phyloP scores from a whole-genome alignment of 208 protist species.

The Leishmania tropica region DNA sequence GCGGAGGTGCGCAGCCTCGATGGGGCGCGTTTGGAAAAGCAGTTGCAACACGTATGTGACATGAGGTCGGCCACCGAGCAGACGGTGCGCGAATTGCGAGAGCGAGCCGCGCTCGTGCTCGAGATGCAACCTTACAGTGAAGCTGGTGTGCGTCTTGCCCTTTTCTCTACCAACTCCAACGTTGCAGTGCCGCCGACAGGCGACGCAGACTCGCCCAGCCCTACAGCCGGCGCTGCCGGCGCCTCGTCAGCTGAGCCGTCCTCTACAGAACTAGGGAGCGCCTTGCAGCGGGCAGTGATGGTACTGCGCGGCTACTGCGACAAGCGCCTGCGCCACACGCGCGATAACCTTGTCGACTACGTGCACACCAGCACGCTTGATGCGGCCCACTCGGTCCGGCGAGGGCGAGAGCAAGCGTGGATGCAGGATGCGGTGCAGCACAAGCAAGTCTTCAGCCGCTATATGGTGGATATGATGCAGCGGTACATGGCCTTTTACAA shows the following conservation, averaged over 20 bases:
- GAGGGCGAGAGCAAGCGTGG: conserved; percentile 41
- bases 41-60: conserved; percentile 36
- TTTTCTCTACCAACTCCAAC: not conserved
- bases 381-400: conserved; percentile 46
- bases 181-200: not conserved
- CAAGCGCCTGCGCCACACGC: conserved; percentile 34
- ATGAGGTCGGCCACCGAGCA: conserved; percentile 11
- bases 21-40: conserved; percentile 36
- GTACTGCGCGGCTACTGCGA: conserved; percentile 49
- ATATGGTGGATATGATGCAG: conserved; percentile 45
- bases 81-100: conserved; percentile 24
- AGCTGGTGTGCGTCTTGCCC: conserved; percentile 27
- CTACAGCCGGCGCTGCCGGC: not conserved
- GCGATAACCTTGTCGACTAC: conserved; percentile 53
- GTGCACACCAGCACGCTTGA: conserved; percentile 54
- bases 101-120: conserved; percentile 35
- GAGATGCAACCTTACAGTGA: conserved; percentile 31
- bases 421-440: conserved; percentile 44
- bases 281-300: conserved; percentile 27
- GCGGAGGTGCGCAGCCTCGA: conserved; percentile 43
- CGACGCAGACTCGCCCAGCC: not conserved
- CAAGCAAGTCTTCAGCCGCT: conserved; percentile 39
- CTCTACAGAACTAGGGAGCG: conserved; percentile 16
- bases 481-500: conserved; percentile 51
- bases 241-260: not conserved